Conservation (phyloP, 1,139 yeast genomes). For the Wickerhamomyces sp. region DNA sequence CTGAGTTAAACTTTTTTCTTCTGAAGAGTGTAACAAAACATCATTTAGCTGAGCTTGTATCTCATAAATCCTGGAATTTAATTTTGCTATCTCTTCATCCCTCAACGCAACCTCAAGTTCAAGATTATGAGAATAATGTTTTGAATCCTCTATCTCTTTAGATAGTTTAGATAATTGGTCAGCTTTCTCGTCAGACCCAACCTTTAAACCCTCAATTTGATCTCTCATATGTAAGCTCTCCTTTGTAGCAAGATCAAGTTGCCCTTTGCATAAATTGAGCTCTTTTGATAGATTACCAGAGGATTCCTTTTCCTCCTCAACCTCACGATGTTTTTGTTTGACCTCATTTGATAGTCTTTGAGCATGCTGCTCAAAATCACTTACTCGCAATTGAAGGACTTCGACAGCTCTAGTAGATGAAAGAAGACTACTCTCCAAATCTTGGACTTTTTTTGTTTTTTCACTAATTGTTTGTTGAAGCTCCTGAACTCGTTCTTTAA, state of each 20-base stretch:
- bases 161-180: not conserved
- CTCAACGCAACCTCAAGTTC: not conserved
- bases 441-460: conserved; percentile 22
- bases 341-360: conserved; percentile 12
- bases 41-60: not conserved
- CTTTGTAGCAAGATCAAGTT: no score
- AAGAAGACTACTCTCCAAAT: conserved; percentile 26
- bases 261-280: no score
- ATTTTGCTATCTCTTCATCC: not conserved
- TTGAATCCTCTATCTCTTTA: not conserved
- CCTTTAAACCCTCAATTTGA: no score
- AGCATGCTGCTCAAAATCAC: conserved; percentile 24
- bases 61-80: not conserved
- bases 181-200: not conserved
- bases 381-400: conserved; percentile 9
- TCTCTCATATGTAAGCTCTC: no score
- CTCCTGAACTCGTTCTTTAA: conserved; percentile 32
- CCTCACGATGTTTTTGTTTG: conserved; percentile 1
- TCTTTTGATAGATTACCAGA: no score
- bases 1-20: no score
- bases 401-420: conserved; percentile 22
- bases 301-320: no score
- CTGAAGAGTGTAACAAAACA: not conserved
- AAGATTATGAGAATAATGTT: not conserved
- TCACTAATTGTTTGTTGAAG: conserved; percentile 39